phyloP scores from a whole-genome alignment of 371 early-diverging fungal genomes.

The Entomophthora muscae region DNA sequence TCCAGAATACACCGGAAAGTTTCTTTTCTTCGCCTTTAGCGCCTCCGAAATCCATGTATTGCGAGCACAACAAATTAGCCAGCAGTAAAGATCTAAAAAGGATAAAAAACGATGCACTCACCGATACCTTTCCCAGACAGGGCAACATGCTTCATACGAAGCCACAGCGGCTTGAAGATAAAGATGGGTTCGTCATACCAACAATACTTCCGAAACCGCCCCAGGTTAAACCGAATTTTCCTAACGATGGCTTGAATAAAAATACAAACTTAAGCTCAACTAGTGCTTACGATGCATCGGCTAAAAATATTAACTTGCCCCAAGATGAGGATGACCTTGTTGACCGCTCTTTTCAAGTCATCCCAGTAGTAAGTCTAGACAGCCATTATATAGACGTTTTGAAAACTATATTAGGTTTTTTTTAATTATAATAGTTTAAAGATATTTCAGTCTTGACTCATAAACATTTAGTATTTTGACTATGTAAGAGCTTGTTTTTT shows the following conservation, averaged over 20 bases:
- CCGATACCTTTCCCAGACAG: neutral
- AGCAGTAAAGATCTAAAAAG: neutral
- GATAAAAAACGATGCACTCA: neutral
- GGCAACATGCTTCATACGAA: neutral
- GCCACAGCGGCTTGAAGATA: neutral
- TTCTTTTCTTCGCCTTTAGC: neutral
- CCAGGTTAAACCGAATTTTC: neutral
- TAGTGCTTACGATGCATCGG: neutral
- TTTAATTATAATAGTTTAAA: too few species aligned
- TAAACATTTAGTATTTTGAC: too few species aligned
- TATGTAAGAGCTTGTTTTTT: too few species aligned
- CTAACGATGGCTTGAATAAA: neutral
- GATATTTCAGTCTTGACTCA: too few species aligned
- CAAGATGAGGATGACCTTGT: neutral
- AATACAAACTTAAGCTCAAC: neutral
- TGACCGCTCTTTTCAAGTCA: constrained; percentile 4
- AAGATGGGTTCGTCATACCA: neutral
- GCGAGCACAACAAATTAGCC: neutral
- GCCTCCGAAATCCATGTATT: neutral
- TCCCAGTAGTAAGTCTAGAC: constrained; percentile 4
- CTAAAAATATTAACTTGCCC: neutral
- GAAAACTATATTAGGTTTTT: too few species aligned
- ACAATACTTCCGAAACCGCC: neutral
- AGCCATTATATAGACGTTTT: too few species aligned
- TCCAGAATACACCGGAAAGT: neutral